These are phyloP conservation scores for Evansstolkia leycettana DNA, from an alignment of 495 filamentous ascomycete species.

Conservation along the genomic window DNA sequence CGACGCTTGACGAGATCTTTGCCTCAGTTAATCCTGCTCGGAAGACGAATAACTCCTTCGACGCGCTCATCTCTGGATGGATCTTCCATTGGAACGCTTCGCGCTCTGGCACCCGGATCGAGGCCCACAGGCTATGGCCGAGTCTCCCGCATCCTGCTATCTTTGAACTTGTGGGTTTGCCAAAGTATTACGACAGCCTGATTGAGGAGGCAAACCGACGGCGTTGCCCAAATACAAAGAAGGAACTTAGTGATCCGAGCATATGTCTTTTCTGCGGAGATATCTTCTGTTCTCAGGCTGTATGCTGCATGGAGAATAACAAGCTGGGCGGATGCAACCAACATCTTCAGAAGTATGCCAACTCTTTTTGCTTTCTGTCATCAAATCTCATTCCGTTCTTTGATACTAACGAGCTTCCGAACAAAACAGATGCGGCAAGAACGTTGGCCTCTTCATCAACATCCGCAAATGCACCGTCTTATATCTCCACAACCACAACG, in stretches of 20 bases:
- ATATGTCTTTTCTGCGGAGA: conserved; percentile 94
- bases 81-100: conserved; percentile 50
- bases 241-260: conserved; percentile 77
- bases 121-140: conserved; percentile 30
- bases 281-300: conserved; percentile 86
- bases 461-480: conserved; percentile 88
- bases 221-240: conserved; percentile 78
- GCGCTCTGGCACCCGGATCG: conserved; percentile 29
- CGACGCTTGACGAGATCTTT: conserved; percentile 70
- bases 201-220: conserved; percentile 82
- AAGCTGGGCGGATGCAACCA: conserved; percentile 77
- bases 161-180: conserved; percentile 86
- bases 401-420: conserved; percentile 5
- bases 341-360: conserved; percentile 71
- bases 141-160: conserved; percentile 74
- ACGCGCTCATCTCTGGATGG: conserved; percentile 63
- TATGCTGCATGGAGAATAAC: conserved; percentile 70
- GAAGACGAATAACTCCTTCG: conserved; percentile 23
- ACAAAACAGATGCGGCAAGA: conserved; percentile 63
- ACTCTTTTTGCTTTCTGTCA: background rate
- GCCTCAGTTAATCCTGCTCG: conserved; percentile 25
- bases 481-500: conserved; percentile 69
- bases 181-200: conserved; percentile 81
- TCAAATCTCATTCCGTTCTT: background rate
- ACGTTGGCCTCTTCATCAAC: conserved; percentile 86